Conservation (phyloP, 768 basidiomycete species). For the Leucocoprinus sp. region DNA sequence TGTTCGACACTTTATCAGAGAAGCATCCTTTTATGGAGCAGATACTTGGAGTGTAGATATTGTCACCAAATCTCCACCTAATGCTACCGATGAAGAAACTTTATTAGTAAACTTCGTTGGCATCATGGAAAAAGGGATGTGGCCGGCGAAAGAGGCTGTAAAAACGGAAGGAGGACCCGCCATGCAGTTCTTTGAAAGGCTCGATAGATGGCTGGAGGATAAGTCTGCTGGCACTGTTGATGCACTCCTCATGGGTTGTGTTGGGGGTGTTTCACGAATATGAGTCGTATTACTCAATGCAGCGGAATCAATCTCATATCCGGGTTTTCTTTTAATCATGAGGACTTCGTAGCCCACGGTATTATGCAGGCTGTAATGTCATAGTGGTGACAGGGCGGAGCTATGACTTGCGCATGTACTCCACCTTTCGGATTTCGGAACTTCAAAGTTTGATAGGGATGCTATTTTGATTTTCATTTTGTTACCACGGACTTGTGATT, state of each 20-base stretch:
- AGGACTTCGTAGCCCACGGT: too few species aligned
- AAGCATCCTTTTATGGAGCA: slow-evolving; percentile 78
- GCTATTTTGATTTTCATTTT: background rate
- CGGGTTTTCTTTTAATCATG: too few species aligned
- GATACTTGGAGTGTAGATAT: slow-evolving; percentile 70
- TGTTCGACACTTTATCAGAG: slow-evolving; percentile 84
- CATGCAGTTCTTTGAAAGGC: slow-evolving; percentile 64
- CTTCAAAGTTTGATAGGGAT: background rate
- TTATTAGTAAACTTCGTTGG: slow-evolving; percentile 72
- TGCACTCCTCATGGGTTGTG: slow-evolving; percentile 58
- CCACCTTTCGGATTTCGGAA: background rate
- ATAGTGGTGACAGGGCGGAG: too few species aligned
- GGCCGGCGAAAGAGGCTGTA: slow-evolving; percentile 59
- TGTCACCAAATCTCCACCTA: slow-evolving; percentile 46
- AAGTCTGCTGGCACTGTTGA: slow-evolving; percentile 61
- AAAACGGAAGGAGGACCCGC: slow-evolving; percentile 46
- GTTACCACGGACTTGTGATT: slow-evolving; percentile 5
- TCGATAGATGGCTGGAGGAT: slow-evolving; percentile 70
- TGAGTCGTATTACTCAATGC: slow-evolving; percentile 13
- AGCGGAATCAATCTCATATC: background rate
- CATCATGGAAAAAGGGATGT: slow-evolving; percentile 77
- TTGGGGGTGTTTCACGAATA: slow-evolving; percentile 50
- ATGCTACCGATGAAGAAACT: slow-evolving; percentile 17
- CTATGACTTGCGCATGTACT: too few species aligned
- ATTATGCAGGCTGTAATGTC: too few species aligned